Evolutionary conservation across 306 rosid genomes (phyloP), one percentile per base, ranked within the genome.

Genomic region (Malus fusca): DNA sequence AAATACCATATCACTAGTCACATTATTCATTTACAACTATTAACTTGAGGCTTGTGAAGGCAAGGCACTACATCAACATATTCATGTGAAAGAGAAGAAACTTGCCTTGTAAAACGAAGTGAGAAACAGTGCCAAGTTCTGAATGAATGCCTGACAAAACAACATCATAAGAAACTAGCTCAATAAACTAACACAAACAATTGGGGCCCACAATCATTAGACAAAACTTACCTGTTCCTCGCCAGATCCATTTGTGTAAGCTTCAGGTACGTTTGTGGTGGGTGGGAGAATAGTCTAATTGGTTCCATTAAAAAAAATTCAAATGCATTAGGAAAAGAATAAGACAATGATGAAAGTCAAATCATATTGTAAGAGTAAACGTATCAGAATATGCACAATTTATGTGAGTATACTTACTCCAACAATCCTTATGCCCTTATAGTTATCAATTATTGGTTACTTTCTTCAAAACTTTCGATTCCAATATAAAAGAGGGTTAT

Each of bases 51-150:
- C 26, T 35, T 1, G 26, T 19, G 17, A 35, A 31, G 46, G 69
- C 25, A 66, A 19, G 4, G 46, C 46, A 66, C n/a, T 19, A 66
- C n/a, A 33, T 42, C 65, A 73, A 18, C 56, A 37, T 9, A 26
- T 64, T 73, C 31, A 56, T 37, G 44, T 8, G 44, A 40, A 31
- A 26, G 15, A 66, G 59, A 70, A 53, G 72, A 79, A 42, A 43
- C 80, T 84, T 82, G 71, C 99, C 97, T 92, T 92, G 87, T 31
- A 88, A 79, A 92, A 92, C 25, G 99, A 90, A 74, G 99, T 96
- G 88, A 96, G 92, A 83, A 92, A 92, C 73, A 96, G 83, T 19
- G 97, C 99, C 85, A 96, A 82, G 71, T 96, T 96, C 87, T 96
- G 99, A 75, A 92, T 92, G 84, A 92, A 96, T 64, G 89, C 97